These are phyloP conservation scores for Psophocarpus tetragonolobus DNA, from an alignment of 306 rosid genomes.

Conservation along the genomic window DNA sequence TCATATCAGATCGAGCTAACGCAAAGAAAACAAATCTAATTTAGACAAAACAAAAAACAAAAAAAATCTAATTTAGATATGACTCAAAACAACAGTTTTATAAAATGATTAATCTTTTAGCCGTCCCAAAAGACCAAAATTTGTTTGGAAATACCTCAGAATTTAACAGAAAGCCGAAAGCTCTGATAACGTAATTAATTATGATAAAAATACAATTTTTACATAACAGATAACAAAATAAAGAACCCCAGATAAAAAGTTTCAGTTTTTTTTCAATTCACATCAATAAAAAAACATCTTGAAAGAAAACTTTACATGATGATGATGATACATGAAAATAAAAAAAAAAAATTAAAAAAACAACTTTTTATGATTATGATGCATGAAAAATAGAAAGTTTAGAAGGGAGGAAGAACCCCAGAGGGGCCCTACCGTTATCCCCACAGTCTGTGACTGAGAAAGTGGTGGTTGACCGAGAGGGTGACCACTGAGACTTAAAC, in stretches of 20 bases:
- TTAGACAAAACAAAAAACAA: not conserved
- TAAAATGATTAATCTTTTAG: not conserved
- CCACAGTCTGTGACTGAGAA: slow-evolving; percentile 40
- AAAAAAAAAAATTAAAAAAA: not conserved
- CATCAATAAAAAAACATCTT: slow-evolving; percentile 1
- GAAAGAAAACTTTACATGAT: not conserved
- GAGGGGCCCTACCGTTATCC: slow-evolving; percentile 42
- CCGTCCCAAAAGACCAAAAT: not conserved
- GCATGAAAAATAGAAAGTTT: not conserved
- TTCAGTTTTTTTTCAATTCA: not conserved
- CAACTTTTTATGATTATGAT: not conserved
- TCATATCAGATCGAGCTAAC: slow-evolving; percentile 9
- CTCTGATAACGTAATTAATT: not conserved
- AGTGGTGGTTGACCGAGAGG: slow-evolving; percentile 47
- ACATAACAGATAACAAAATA: not conserved
- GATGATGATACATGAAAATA: not conserved
- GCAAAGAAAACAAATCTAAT: not conserved
- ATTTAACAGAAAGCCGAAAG: not conserved
- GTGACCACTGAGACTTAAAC: slow-evolving; percentile 47
- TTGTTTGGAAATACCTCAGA: not conserved
- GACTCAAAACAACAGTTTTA: not conserved
- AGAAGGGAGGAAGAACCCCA: not conserved
- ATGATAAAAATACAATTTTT: not conserved
- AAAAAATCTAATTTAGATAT: not conserved
- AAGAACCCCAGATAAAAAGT: not conserved